Conservation (phyloP, 495 filamentous ascomycete species). For the Aspergillus leporis region DNA sequence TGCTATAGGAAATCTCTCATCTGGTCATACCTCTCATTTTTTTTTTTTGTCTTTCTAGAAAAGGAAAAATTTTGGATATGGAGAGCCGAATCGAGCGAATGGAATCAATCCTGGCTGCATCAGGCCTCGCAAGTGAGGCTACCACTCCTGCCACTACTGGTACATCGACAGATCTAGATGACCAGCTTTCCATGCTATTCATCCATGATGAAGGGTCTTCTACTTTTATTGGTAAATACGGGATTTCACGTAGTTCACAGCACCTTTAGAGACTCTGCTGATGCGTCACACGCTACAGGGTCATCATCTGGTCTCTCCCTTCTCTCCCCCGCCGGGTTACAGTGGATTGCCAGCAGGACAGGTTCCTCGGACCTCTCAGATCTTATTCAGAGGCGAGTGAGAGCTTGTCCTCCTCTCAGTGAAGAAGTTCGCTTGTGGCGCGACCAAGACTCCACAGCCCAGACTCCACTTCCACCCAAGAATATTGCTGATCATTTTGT, state of each 20-base stretch:
- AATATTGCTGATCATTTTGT: neutral
- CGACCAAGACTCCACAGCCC: neutral
- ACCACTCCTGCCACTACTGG: neutral
- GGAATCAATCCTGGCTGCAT: neutral
- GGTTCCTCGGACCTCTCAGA: neutral
- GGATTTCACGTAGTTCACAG: neutral
- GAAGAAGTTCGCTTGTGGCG: neutral
- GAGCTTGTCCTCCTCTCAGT: neutral
- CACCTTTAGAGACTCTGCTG: neutral
- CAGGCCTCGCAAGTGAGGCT: neutral
- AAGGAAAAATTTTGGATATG: neutral
- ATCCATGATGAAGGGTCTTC: neutral
- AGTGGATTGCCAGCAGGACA: neutral
- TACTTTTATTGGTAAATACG: conserved; percentile 1
- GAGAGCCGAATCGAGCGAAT: neutral
- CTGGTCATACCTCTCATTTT: neutral
- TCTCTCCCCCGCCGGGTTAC: neutral
- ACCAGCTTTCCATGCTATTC: neutral
- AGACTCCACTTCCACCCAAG: neutral
- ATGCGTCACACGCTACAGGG: neutral
- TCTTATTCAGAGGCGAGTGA: neutral
- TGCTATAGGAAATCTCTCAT: neutral
- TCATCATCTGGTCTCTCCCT: neutral
- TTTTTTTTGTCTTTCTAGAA: neutral
- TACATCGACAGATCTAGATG: neutral